phyloP scores from a whole-genome alignment of 116 monocot genomes.

The Zostera marina region DNA sequence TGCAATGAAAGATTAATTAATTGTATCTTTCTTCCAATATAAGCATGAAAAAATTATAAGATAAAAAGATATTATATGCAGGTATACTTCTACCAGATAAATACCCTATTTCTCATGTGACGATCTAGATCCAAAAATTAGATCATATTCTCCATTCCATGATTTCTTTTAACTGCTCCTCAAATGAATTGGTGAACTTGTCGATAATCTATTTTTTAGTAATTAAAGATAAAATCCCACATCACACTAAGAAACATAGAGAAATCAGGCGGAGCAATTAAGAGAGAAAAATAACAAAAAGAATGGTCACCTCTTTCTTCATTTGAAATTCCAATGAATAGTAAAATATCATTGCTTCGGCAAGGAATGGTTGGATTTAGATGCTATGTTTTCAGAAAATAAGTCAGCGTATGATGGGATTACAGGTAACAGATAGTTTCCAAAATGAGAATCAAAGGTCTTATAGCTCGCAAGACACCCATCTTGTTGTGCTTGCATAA shows the following conservation, averaged over 20 bases:
- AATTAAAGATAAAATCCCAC: no score
- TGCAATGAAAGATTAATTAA: no score
- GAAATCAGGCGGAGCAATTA: neutral
- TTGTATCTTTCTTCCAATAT: no score
- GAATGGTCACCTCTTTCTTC: neutral
- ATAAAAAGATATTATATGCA: no score
- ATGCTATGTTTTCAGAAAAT: neutral
- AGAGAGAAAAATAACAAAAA: neutral
- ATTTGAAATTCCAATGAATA: neutral
- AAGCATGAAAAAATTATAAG: no score
- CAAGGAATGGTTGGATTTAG: neutral
- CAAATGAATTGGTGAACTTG: no score
- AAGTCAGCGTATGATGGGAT: slow-evolving; percentile 57
- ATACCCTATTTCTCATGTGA: no score
- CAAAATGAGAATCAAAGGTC: slow-evolving; percentile 72
- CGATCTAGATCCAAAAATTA: no score
- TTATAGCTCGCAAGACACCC: slow-evolving; percentile 64
- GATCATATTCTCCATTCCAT: no score
- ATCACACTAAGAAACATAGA: neutral
- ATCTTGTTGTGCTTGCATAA: slow-evolving; percentile 54
- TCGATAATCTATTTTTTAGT: no score
- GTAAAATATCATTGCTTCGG: neutral
- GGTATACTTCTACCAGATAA: no score
- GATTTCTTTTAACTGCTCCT: no score
- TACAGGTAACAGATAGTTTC: slow-evolving; percentile 81